Evolutionary conservation across 2,329 filamentous ascomycete species (phyloP), one percentile per base, ranked within the genome.

Genomic region (Lachnellula occidentalis): DNA sequence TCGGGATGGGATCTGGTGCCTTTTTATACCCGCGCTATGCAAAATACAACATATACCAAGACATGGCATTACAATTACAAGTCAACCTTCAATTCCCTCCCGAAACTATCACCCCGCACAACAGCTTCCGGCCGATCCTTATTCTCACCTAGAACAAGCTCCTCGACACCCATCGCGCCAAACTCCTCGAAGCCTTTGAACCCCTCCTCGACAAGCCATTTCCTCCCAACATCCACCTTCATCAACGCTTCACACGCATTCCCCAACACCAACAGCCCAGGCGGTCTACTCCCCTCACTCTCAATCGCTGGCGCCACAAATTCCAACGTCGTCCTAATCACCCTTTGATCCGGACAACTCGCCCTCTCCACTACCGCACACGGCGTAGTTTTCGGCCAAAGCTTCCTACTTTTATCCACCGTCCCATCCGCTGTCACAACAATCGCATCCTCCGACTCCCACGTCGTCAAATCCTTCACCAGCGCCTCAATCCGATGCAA

Each of bases 281-380:
- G 94, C 14, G 94, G 94, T 36, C 92, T 77, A 62, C 88, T 94
- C 0, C 94, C 94, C 66, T 95, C 90, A 48, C 88, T 83, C 69
- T 96, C 91, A 45, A 99, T 85, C 0, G 94, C 94, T 50, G 84
- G 79, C 22, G 80, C 87, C 1, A 97, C 90, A 64, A 87, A 80
- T 63, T 85, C 80, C 22, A 99, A 73, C 1, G 90, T 96, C 1
- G 91, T 94, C 53, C 94, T 79, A 27, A 99, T 92, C 15, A 99
- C 89, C 48, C 92, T 79, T 74, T 99, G 94, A 68, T 99, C 94
- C 0, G 90, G 88, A 68, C 94, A 99, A 58, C 89, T 95, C 5
- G 94, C 94, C 36, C 94, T 81, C 72, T 99, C 94, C 53, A 99
- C 81, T 11, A 99, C 92, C 1, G 92, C 92, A 66, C 92, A 96